Conservation (phyloP, 179 eudicot species). For the Nepenthes alata region DNA sequence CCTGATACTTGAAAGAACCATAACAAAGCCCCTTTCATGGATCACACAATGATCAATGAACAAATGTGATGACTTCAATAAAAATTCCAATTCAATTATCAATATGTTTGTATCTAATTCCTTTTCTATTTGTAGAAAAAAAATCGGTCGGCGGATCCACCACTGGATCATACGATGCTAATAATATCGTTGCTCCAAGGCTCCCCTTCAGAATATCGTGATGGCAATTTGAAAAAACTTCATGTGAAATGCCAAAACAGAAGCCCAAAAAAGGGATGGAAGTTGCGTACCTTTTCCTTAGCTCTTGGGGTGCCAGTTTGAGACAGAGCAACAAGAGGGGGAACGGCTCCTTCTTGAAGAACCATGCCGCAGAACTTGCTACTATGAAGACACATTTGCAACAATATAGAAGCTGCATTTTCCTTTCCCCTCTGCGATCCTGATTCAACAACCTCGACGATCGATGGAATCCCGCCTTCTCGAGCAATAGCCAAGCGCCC, state of each 20-base stretch:
- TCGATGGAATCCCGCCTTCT: conserved; percentile 62
- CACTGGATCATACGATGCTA: too few species aligned
- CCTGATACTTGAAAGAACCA: too few species aligned
- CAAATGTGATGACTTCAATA: too few species aligned
- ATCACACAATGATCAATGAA: too few species aligned
- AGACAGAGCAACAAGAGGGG: conserved; percentile 82
- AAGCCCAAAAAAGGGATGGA: background rate
- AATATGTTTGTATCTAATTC: too few species aligned
- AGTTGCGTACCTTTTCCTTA: conserved; percentile 61
- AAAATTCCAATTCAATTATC: too few species aligned
- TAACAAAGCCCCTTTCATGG: too few species aligned
- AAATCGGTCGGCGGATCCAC: too few species aligned
- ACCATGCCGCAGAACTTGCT: conserved; percentile 59
- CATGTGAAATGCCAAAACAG: background rate
- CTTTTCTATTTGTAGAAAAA: too few species aligned
- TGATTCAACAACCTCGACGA: conserved; percentile 68
- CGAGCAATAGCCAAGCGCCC: conserved; percentile 62
- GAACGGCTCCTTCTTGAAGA: conserved; percentile 90
- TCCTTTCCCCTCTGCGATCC: conserved; percentile 91
- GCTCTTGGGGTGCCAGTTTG: conserved; percentile 83
- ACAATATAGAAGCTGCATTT: conserved; percentile 67
- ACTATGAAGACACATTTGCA: conserved; percentile 67
- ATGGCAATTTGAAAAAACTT: background rate
- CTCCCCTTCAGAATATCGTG: too few species aligned
- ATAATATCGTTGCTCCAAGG: too few species aligned